phyloP scores from a whole-genome alignment of 108 stramenopile species.

The Skeletonema tropicum region DNA sequence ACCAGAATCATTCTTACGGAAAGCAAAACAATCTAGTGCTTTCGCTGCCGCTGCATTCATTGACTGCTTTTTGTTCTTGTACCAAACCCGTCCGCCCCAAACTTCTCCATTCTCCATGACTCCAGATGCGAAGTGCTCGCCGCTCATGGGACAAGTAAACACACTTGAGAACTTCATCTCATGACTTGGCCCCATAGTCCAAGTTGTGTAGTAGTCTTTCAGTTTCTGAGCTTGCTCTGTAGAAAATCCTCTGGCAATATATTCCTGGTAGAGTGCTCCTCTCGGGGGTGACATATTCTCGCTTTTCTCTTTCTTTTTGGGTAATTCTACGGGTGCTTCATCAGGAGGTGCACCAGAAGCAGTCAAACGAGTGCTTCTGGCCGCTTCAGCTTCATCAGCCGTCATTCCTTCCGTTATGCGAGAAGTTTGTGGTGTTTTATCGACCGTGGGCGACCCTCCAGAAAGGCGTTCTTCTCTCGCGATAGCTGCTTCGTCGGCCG shows the following conservation, averaged over 20 bases:
- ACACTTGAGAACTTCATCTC: conserved; percentile 3
- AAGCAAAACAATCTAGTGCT: conserved; percentile 1
- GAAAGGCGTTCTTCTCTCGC: conserved; percentile 1
- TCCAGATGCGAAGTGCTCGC: conserved; percentile 13
- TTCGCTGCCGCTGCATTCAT: conserved; percentile 8
- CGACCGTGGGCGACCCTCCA: background rate
- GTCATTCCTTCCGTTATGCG: conserved; percentile 5
- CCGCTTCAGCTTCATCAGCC: conserved; percentile 14
- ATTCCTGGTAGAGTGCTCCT: background rate
- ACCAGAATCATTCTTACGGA: background rate
- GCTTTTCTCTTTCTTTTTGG: background rate
- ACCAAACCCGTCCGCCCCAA: conserved; percentile 2
- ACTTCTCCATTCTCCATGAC: background rate
- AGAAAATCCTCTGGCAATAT: background rate
- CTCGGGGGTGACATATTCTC: background rate
- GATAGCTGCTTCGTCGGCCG: conserved; percentile 5
- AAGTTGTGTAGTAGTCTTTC: conserved; percentile 4
- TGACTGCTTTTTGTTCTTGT: conserved; percentile 1
- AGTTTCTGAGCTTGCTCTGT: background rate
- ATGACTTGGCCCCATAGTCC: conserved; percentile 1
- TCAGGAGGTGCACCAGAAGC: background rate
- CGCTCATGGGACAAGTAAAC: conserved; percentile 8
- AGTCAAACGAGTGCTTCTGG: background rate
- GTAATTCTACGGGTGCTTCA: background rate
- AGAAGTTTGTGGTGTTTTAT: background rate